Evolutionary conservation across 2,329 filamentous ascomycete species (phyloP).

Genomic region (Xylaria arbuscula): DNA sequence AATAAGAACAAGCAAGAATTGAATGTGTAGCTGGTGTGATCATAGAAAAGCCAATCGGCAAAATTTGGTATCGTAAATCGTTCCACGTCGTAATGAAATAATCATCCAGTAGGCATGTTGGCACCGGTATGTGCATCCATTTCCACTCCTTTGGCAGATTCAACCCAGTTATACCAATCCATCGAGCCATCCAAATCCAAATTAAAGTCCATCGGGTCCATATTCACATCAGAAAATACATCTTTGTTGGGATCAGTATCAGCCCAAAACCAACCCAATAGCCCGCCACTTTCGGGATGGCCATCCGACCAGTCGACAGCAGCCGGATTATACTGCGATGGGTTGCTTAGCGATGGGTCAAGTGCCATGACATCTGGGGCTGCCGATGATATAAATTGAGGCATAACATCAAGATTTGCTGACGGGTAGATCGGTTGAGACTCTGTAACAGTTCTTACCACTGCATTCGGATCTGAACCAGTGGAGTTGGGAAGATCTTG

Average conservation of each 20-base stretch:
- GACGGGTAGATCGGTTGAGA: neutral
- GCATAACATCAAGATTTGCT: neutral
- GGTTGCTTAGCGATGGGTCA: neutral
- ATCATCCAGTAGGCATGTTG: slow-evolving; percentile 12
- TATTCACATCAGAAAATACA: slow-evolving; percentile 40
- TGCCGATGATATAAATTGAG: neutral
- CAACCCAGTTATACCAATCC: slow-evolving; percentile 54
- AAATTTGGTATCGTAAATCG: neutral
- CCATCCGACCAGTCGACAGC: slow-evolving; percentile 20
- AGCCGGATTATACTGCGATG: slow-evolving; percentile 3
- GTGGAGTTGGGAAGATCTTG: neutral
- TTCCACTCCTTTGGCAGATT: slow-evolving; percentile 50
- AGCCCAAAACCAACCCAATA: slow-evolving; percentile 52
- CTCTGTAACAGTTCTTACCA: neutral
- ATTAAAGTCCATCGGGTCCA: slow-evolving; percentile 41
- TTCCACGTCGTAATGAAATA: neutral
- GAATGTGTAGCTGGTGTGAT: too few species aligned
- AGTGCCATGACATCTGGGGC: slow-evolving; percentile 8
- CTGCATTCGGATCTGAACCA: neutral
- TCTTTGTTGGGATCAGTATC: slow-evolving; percentile 46
- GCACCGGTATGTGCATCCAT: slow-evolving; percentile 21
- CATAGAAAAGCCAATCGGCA: neutral
- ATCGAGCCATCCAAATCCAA: slow-evolving; percentile 50
- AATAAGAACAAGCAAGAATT: too few species aligned
- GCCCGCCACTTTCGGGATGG: slow-evolving; percentile 29